Conservation (phyloP, 768 basidiomycete species). For the Tulasnella sp. region DNA sequence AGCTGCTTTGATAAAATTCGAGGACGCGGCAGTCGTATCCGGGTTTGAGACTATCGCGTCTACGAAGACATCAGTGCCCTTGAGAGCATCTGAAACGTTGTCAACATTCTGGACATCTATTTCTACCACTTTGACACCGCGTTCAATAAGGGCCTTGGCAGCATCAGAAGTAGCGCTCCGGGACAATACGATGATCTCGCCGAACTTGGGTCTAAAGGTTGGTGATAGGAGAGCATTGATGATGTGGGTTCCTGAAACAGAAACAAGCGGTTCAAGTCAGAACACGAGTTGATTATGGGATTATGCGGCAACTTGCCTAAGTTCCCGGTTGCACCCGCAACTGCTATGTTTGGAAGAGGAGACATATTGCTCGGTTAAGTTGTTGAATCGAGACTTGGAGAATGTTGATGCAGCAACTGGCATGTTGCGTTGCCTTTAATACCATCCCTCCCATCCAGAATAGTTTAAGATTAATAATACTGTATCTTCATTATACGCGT, state of each 20-base stretch:
- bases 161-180: slow-evolving; percentile 16
- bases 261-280: too few species aligned
- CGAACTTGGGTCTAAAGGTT: slow-evolving; percentile 13
- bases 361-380: too few species aligned
- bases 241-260: not conserved
- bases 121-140: slow-evolving; percentile 18
- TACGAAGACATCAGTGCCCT: slow-evolving; percentile 22
- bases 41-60: slow-evolving; percentile 12
- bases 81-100: slow-evolving; percentile 5
- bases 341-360: too few species aligned
- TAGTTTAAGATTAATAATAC: too few species aligned
- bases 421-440: too few species aligned
- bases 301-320: too few species aligned
- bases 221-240: not conserved
- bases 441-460: too few species aligned
- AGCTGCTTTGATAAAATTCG: slow-evolving; percentile 19
- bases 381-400: too few species aligned
- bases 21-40: slow-evolving; percentile 7
- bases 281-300: too few species aligned
- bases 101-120: slow-evolving; percentile 6
- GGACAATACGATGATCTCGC: slow-evolving; percentile 16
- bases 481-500: too few species aligned
- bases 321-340: slow-evolving; percentile 9
- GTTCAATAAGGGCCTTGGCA: slow-evolving; percentile 13
- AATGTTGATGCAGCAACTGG: too few species aligned